These are phyloP conservation scores for Leishmania braziliensis DNA, from an alignment of 208 protist genomes.

Conservation along the genomic window DNA sequence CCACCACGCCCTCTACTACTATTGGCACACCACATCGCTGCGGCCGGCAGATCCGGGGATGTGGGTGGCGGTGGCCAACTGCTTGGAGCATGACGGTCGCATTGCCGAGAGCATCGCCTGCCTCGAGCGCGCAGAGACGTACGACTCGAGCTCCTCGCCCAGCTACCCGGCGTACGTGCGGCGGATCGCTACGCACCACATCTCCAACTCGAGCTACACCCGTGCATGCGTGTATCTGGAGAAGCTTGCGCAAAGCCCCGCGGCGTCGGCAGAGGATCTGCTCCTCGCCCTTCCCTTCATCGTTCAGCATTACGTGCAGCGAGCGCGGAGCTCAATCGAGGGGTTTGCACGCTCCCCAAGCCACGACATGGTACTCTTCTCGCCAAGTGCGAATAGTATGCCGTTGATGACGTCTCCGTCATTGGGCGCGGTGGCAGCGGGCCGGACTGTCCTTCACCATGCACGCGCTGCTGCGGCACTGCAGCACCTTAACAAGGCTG, in stretches of 20 bases:
- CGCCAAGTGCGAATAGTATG: slow-evolving; percentile 2
- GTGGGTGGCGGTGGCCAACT: slow-evolving; percentile 87
- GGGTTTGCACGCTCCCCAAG: slow-evolving; percentile 51
- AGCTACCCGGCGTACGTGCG: slow-evolving; percentile 72
- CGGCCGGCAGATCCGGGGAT: slow-evolving; percentile 96
- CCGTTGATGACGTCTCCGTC: slow-evolving; percentile 6
- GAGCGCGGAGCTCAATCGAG: slow-evolving; percentile 55
- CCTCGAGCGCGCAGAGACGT: slow-evolving; percentile 75
- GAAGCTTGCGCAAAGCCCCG: slow-evolving; percentile 53
- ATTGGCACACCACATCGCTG: slow-evolving; percentile 92
- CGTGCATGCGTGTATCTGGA: slow-evolving; percentile 69
- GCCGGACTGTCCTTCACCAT: slow-evolving; percentile 13
- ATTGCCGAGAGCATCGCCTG: slow-evolving; percentile 67
- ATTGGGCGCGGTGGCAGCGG: background rate
- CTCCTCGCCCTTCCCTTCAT: slow-evolving; percentile 71
- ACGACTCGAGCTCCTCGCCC: slow-evolving; percentile 42
- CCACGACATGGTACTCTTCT: slow-evolving; percentile 41
- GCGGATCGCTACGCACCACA: slow-evolving; percentile 70
- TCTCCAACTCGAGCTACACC: slow-evolving; percentile 47
- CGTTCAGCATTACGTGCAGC: slow-evolving; percentile 59
- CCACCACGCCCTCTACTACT: slow-evolving; percentile 97
- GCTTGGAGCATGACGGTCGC: slow-evolving; percentile 78
- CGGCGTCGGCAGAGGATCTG: slow-evolving; percentile 47
- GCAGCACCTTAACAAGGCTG: slow-evolving; percentile 28
- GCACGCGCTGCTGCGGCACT: slow-evolving; percentile 24